These are phyloP conservation scores for Suillus discolor DNA, from an alignment of 768 basidiomycete species.

Conservation along the genomic window DNA sequence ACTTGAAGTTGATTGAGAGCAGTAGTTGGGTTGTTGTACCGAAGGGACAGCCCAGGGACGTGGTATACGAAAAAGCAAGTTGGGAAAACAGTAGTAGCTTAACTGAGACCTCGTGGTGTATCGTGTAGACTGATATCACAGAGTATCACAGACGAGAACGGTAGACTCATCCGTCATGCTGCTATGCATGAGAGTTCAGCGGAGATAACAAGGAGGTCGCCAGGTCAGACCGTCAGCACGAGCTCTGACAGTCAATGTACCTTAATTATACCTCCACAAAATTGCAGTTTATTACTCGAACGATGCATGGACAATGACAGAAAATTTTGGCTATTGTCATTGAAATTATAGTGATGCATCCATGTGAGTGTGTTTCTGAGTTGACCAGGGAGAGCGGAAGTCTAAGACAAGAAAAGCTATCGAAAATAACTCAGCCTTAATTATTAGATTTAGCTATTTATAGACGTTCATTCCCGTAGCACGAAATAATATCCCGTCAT, in stretches of 20 bases:
- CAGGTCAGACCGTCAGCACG: background rate
- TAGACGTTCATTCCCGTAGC: too few relatives aligned
- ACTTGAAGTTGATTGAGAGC: background rate
- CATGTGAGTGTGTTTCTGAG: background rate
- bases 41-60: background rate
- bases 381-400: background rate
- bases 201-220: slow-evolving; percentile 1
- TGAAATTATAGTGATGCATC: background rate
- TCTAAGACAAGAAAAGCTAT: too few relatives aligned
- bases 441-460: too few relatives aligned
- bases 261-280: background rate
- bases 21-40: background rate
- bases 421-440: too few relatives aligned
- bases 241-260: background rate
- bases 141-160: background rate
- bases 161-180: background rate
- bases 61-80: background rate
- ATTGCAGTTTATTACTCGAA: background rate
- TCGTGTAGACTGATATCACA: background rate
- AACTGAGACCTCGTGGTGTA: background rate
- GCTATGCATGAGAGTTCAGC: background rate
- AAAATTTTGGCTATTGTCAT: background rate
- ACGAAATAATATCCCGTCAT: too few relatives aligned
- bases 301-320: background rate
- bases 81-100: background rate